Percentiles rank a stretch among this genome's conserved stretches.
These are phyloP conservation scores for Verbascum thapsus DNA, from an alignment of 257 asterid genomes.

Conservation along the genomic window DNA sequence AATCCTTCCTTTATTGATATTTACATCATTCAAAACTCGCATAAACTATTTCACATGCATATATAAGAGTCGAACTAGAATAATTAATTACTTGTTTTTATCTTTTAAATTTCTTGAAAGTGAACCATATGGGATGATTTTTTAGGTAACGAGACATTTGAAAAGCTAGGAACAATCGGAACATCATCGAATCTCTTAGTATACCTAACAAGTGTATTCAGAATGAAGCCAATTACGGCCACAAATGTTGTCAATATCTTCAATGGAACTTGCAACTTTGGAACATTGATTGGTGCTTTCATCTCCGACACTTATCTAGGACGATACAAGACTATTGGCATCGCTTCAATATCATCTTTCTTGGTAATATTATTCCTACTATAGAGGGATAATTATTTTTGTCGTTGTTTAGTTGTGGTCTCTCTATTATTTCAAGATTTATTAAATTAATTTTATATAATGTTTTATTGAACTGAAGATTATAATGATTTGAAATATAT, in stretches of 20 bases:
- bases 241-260: slow-evolving; percentile 37
- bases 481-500: too few species aligned
- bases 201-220: slow-evolving; percentile 38
- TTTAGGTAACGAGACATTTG: slow-evolving; percentile 48
- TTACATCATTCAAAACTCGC: too few species aligned
- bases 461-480: too few species aligned
- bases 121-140: too few species aligned
- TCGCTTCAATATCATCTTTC: slow-evolving; percentile 42
- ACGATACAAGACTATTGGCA: slow-evolving; percentile 38
- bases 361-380: slow-evolving; percentile 31
- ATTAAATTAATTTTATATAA: too few species aligned
- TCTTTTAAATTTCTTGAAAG: neutral
- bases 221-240: slow-evolving; percentile 41
- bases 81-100: too few species aligned
- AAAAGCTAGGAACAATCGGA: slow-evolving; percentile 49
- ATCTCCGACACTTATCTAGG: slow-evolving; percentile 45
- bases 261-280: slow-evolving; percentile 46
- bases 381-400: too few species aligned
- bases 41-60: too few species aligned
- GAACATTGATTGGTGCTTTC: slow-evolving; percentile 43
- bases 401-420: too few species aligned
- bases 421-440: too few species aligned
- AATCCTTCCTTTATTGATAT: too few species aligned
- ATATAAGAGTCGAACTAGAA: too few species aligned
- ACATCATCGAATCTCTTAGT: slow-evolving; percentile 41